These are phyloP conservation scores for Talaromyces pinophilus DNA, from an alignment of 2,329 filamentous ascomycete species.

Conservation along the genomic window DNA sequence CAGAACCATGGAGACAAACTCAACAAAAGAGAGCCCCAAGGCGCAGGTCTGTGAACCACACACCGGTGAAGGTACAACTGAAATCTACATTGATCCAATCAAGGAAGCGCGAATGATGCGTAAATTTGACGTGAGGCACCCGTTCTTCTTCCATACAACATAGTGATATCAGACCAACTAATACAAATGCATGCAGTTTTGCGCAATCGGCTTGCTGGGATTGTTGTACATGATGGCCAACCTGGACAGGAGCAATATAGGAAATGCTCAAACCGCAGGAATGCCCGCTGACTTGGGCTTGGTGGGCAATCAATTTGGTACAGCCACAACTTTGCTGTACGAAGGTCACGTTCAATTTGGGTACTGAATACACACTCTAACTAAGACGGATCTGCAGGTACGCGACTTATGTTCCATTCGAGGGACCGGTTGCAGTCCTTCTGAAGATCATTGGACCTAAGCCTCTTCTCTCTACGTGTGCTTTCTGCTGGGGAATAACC, in stretches of 20 bases:
- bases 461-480: slow-evolving; percentile 19
- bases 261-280: slow-evolving; percentile 55
- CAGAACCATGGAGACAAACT: slow-evolving; percentile 14
- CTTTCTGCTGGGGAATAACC: slow-evolving; percentile 19
- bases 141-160: neutral
- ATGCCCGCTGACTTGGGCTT: slow-evolving; percentile 51
- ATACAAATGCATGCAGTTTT: slow-evolving; percentile 19
- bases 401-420: slow-evolving; percentile 21
- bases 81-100: slow-evolving; percentile 21
- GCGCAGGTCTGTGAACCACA: slow-evolving; percentile 14
- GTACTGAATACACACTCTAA: slow-evolving; percentile 5
- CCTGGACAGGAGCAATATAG: slow-evolving; percentile 50
- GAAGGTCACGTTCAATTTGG: slow-evolving; percentile 9
- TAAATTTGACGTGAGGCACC: slow-evolving; percentile 26
- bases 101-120: slow-evolving; percentile 26
- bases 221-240: slow-evolving; percentile 26
- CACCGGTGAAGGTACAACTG: slow-evolving; percentile 7
- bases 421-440: slow-evolving; percentile 19
- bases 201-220: slow-evolving; percentile 25
- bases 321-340: slow-evolving; percentile 19
- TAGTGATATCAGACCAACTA: slow-evolving; percentile 10
- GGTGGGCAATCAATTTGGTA: slow-evolving; percentile 46
- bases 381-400: slow-evolving; percentile 6
- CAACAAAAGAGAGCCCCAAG: slow-evolving; percentile 9
- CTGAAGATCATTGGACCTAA: slow-evolving; percentile 18